Evolutionary conservation across 306 rosid genomes (phyloP), one percentile per base, ranked within the genome.

Genomic region (Cyamopsis tetragonoloba): DNA sequence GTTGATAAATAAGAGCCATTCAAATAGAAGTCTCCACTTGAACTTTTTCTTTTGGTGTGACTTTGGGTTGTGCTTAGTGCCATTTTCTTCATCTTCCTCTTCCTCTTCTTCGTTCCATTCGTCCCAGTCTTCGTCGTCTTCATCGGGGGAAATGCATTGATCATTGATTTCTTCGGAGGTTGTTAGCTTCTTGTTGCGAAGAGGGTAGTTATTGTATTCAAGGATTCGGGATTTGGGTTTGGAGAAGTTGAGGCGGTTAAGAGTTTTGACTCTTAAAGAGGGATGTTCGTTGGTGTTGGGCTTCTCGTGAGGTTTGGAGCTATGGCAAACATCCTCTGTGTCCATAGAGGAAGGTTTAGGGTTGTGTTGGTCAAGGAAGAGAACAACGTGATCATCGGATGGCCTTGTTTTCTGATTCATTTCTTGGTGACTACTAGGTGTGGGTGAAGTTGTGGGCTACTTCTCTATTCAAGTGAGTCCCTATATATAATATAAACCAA

Each of bases 191-290:
- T 58, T 37, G 67, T 43, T 37, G 51, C 48, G 69, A 19, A 62
- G 69, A 4, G 42, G 44, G 17, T 75, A 27, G 59, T 61, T n/a
- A n/a, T n/a, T 39, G 10, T 66, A 41, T 47, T 83, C 87, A 3
- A 38, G 69, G 64, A 83, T 10, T 27, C 87, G 50, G 3, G 87
- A 83, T 65, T 79, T 83, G 30, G 87, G 87, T 46, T 79, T 79
- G 27, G 87, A 83, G 76, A 83, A 83, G 72, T 49, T 83, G 10
- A 83, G 78, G 34, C 82, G 80, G 23, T 60, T 66, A 3, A 83
- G 82, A 4, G 78, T 76, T 71, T 54, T 76, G 3, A 39, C 17
- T 32, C 66, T 76, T 37, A 47, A 15, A 38, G 78, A 15, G 46
- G 78, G 77, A 12, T 44, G 57, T 23, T 72, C n/a, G n/a, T n/a